Evolutionary conservation across 192 early-diverging fungal species (phyloP), one percentile per base, ranked within the genome.

Genomic region (Umbelopsis sp.): DNA sequence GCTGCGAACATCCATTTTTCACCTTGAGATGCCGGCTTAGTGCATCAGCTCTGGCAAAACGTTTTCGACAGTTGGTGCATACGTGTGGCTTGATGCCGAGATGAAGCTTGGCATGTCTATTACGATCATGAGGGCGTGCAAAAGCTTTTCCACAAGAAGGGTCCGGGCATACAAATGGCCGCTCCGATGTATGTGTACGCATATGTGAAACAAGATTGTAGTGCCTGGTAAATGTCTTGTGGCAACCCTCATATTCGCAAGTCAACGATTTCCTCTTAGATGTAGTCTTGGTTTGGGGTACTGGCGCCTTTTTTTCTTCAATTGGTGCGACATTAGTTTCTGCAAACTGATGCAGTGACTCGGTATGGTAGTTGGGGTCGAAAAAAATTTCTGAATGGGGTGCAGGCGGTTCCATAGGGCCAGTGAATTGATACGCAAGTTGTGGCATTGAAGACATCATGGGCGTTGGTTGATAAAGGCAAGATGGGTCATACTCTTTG

Each of bases 121-220:
- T 95, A 58, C 93, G 78, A 72, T 95, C 94, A 72, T 95, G 92
- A 68, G 92, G 90, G 6, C 94, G 85, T 4, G 92, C 88, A 82
- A 96, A 96, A 20, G 88, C 84, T 35, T 85, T 81, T 4, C 87
- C 80, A 78, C 95, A 96, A 68, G 84, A 82, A 33, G 83, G 79
- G 82, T 87, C 87, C 22, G 78, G 80, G 65, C 92, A 96, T 35
- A 76, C 68, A 74, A 85, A 89, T 30, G 91, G 91, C 4, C 89
- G 86, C 71, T 88, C 86, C 27, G 85, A 84, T 50, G 88, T 86
- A 74, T 92, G 91, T 4, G 89, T 89, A 33, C 87, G 75, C 30
- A 85, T 84, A 67, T 92, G 91, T 23, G 89, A 90, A 68, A 84
- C 88, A 30, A 92, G 84, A 67, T 92, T 90, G 74, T 92, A 90